Percentiles rank a stretch among this genome's conserved stretches.
phyloP scores from a whole-genome alignment of 2,329 filamentous ascomycete species.

The Boeremia exigua region DNA sequence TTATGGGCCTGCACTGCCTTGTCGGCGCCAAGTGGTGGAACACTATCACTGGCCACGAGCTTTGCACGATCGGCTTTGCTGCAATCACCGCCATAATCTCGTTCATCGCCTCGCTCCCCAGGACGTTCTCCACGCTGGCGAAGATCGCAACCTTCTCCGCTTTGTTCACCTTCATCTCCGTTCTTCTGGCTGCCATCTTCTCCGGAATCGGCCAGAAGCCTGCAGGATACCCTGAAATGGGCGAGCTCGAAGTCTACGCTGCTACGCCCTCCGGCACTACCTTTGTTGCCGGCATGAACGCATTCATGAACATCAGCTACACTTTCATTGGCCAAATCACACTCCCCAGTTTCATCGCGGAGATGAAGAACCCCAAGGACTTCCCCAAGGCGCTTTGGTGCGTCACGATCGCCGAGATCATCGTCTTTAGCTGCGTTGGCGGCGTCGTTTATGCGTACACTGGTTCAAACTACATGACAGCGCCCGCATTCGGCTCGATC shows the following conservation, averaged over 20 bases:
- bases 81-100: slow-evolving; percentile 76
- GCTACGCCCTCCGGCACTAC: slow-evolving; percentile 73
- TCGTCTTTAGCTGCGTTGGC: slow-evolving; percentile 85
- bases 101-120: slow-evolving; percentile 79
- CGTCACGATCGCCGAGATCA: slow-evolving; percentile 85
- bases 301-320: slow-evolving; percentile 94
- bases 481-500: slow-evolving; percentile 86
- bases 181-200: slow-evolving; percentile 83
- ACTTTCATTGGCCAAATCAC: slow-evolving; percentile 97
- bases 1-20: slow-evolving; percentile 82
- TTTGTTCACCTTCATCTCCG: slow-evolving; percentile 87
- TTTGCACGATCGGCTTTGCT: slow-evolving; percentile 82
- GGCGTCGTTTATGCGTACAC: slow-evolving; percentile 84
- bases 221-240: slow-evolving; percentile 63
- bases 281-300: slow-evolving; percentile 82
- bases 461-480: slow-evolving; percentile 85
- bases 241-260: slow-evolving; percentile 71
- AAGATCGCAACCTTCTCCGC: slow-evolving; percentile 81
- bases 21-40: slow-evolving; percentile 88
- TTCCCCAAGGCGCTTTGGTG: slow-evolving; percentile 94
- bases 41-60: slow-evolving; percentile 75
- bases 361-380: slow-evolving; percentile 82
- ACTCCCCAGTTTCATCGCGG: slow-evolving; percentile 90
- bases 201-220: slow-evolving; percentile 78
- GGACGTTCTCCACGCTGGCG: slow-evolving; percentile 82